Evolutionary conservation across 2,329 filamentous ascomycete species (phyloP).

Genomic region (Scleromitrula shiraiana): DNA sequence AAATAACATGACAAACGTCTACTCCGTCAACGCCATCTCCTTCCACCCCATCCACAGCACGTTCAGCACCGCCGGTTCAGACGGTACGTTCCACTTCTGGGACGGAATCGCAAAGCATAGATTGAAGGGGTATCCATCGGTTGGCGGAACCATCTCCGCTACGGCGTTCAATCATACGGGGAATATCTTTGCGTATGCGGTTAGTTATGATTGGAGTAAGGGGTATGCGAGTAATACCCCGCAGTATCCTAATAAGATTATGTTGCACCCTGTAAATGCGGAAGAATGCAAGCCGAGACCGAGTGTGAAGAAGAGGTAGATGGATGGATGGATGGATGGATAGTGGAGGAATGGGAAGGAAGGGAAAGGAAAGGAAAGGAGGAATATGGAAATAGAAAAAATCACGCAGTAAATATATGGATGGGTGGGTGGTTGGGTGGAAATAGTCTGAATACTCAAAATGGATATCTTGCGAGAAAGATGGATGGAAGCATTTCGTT

Average conservation of each 20-base stretch:
- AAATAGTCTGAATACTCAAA: neutral
- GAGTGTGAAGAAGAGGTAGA: slow-evolving; percentile 32
- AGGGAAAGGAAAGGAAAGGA: neutral
- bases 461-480: neutral
- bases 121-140: slow-evolving; percentile 78
- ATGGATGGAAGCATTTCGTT: no score
- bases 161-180: slow-evolving; percentile 89
- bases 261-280: slow-evolving; percentile 69
- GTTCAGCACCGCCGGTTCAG: slow-evolving; percentile 93
- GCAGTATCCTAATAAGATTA: slow-evolving; percentile 69
- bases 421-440: neutral
- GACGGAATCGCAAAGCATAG: slow-evolving; percentile 88
- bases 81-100: slow-evolving; percentile 97
- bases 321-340: neutral
- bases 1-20: slow-evolving; percentile 77
- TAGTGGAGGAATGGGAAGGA: neutral
- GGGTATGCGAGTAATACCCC: slow-evolving; percentile 80
- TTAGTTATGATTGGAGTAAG: slow-evolving; percentile 98
- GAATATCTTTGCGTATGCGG: slow-evolving; percentile 76
- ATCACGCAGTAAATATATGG: no score
- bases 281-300: slow-evolving; percentile 52
- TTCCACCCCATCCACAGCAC: slow-evolving; percentile 96
- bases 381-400: neutral
- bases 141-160: slow-evolving; percentile 79
- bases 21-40: slow-evolving; percentile 92